Percentiles rank a stretch among this genome's conserved stretches.
Evolutionary conservation across 2,329 filamentous ascomycete genomes (phyloP).

Genomic region (Botrytis aclada): DNA sequence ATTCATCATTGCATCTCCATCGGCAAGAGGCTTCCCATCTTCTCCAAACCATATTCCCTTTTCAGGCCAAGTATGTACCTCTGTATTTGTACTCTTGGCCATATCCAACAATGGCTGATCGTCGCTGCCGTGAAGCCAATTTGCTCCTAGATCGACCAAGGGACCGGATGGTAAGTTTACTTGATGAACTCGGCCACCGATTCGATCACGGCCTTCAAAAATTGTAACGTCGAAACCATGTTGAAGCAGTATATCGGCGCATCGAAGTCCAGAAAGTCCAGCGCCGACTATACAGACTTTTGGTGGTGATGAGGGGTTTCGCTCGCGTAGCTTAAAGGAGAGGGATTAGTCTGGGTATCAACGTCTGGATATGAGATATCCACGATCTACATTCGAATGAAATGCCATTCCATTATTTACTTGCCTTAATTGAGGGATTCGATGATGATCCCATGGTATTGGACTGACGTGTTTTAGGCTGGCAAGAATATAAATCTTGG

Average conservation of each 20-base stretch:
- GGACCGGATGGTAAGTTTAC: slow-evolving; percentile 30
- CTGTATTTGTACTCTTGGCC: slow-evolving; percentile 48
- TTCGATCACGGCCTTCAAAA: slow-evolving; percentile 53
- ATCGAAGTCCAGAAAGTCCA: slow-evolving; percentile 54
- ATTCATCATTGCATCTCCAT: slow-evolving; percentile 37
- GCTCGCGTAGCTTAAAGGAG: neutral
- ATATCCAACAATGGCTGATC: slow-evolving; percentile 51
- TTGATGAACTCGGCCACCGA: slow-evolving; percentile 46
- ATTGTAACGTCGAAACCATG: slow-evolving; percentile 54
- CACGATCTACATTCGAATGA: neutral
- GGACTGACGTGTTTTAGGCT: neutral
- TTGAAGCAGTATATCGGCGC: slow-evolving; percentile 52
- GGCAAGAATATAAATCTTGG: slow-evolving; percentile 29
- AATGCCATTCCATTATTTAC: neutral
- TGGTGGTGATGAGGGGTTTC: neutral
- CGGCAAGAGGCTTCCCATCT: slow-evolving; percentile 41
- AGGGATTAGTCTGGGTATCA: neutral
- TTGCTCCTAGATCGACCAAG: slow-evolving; percentile 33
- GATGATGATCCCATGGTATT: neutral
- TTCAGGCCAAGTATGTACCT: slow-evolving; percentile 47
- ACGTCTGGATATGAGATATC: too few relatives aligned
- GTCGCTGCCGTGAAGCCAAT: slow-evolving; percentile 38
- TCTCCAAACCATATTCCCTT: slow-evolving; percentile 43
- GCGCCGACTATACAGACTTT: slow-evolving; percentile 50
- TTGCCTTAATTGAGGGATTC: neutral